Percentiles rank a stretch among this genome's conserved stretches.
phyloP scores from a whole-genome alignment of 108 stramenopile species.

The Nitzschia sp. region DNA sequence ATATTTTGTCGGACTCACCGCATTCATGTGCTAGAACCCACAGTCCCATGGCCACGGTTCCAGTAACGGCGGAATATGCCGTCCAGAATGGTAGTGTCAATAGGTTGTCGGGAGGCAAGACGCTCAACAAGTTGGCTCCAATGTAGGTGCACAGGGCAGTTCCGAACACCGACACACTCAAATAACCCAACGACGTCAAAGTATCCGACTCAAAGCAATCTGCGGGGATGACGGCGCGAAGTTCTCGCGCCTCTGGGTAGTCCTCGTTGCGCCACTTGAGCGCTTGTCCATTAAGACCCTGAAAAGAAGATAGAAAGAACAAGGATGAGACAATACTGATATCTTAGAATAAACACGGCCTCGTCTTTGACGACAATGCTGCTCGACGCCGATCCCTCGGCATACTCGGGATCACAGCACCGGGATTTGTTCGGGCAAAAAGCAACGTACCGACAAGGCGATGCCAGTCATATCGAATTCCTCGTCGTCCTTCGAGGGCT shows the following conservation, averaged over 20 bases:
- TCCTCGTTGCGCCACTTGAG: slow-evolving; percentile 51
- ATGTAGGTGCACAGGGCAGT: slow-evolving; percentile 79
- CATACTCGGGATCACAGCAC: too few relatives aligned
- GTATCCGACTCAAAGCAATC: slow-evolving; percentile 94
- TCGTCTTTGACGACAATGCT: too few relatives aligned
- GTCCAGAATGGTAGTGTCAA: slow-evolving; percentile 75
- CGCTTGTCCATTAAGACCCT: slow-evolving; percentile 73
- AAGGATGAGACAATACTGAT: too few relatives aligned
- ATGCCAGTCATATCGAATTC: slow-evolving; percentile 43
- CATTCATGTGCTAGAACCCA: slow-evolving; percentile 99
- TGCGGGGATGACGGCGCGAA: slow-evolving; percentile 78
- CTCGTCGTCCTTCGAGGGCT: not conserved
- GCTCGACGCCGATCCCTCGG: too few relatives aligned
- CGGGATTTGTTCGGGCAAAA: too few relatives aligned
- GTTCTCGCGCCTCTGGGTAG: slow-evolving; percentile 57
- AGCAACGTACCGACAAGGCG: slow-evolving; percentile 39
- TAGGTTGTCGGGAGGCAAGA: slow-evolving; percentile 63
- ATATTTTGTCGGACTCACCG: too few relatives aligned
- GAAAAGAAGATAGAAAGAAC: slow-evolving; percentile 1
- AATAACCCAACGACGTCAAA: slow-evolving; percentile 65
- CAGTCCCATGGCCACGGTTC: slow-evolving; percentile 93
- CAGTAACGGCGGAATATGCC: slow-evolving; percentile 74
- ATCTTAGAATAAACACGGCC: too few relatives aligned
- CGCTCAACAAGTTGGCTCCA: slow-evolving; percentile 54
- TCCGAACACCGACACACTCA: slow-evolving; percentile 68